Conservation (phyloP, 1,284 basidiomycete genomes). For the Phlebopus sp. region DNA sequence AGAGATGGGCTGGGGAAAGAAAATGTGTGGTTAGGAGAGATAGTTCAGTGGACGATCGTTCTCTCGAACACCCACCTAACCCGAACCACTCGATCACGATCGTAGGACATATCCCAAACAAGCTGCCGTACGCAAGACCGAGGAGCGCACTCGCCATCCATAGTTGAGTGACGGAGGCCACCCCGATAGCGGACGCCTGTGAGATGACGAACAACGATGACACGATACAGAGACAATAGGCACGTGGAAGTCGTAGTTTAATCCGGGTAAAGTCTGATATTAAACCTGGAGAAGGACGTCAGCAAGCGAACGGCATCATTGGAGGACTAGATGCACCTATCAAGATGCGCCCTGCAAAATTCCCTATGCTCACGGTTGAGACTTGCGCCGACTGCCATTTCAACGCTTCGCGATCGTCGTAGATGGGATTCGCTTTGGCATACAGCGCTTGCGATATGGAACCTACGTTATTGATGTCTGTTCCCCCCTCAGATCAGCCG, state of each 20-base stretch:
- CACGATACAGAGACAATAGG: constrained; percentile 69
- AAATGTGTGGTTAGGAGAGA: no score
- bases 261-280: constrained; percentile 71
- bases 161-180: constrained; percentile 62
- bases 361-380: constrained; percentile 81
- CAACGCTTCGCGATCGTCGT: constrained; percentile 64
- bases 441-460: constrained; percentile 86
- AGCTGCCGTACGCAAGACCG: constrained; percentile 73
- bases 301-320: no score
- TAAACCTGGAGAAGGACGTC: constrained; percentile 48
- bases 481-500: no score
- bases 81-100: constrained; percentile 88
- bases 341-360: constrained; percentile 77
- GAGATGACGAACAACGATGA: constrained; percentile 67
- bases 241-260: constrained; percentile 58
- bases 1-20: constrained; percentile 74
- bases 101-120: constrained; percentile 77
- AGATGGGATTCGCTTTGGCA: constrained; percentile 59
- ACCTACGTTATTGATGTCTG: constrained; percentile 95
- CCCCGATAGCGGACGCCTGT: constrained; percentile 56
- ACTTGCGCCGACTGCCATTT: constrained; percentile 86
- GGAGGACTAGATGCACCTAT: no score
- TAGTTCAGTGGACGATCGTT: no score
- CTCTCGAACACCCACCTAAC: constrained; percentile 50
- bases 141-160: constrained; percentile 76